Base-by-base conservation (phyloP, 2,329 filamentous ascomycete genomes). In the Fusarium nematophilum region DNA sequence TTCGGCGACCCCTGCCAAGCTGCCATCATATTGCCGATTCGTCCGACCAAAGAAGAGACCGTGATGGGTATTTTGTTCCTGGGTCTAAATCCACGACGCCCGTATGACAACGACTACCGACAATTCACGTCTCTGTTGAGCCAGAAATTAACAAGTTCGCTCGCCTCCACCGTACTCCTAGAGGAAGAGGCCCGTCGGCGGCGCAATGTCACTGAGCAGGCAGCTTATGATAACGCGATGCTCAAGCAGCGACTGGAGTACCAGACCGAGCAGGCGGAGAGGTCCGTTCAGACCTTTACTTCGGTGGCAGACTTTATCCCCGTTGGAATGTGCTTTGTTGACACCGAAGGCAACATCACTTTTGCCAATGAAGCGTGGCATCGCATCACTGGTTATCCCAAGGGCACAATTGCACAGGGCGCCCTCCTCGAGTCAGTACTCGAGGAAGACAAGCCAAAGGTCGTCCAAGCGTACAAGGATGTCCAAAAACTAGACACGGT, bases 241-340 rank as follows among this genome's bases (percentile, higher is more conserved):
- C 80, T 91, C 8, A 86, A 86, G 13, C 82, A 88, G 63, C 85
- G 90, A 66, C 77, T 92, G 21, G 86, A 85, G 13, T 81, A 83
- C 25, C 79, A 80, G 66, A 83, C 78, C 9, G 77, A 79, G 52
- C 79, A 83, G 61, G 75, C 79, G 3, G 78, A 76, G n/a, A 76
- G 81, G 53, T 81, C 83, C 37, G 85, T 89, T 51, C 84, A 85
- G 26, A 85, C 87, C 49, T 91, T 92, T 62, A 86, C 87, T 7
- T 80, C 86, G 5, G 88, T 92, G 74, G 87, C 89, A 3, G 88
- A 91, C 65, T 88, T 91, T 45, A 87, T 90, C 3, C 90, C 90
- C 0, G 86, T 91, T 1, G 90, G 90, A 14, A 88, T 92, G 75
- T 90, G 88, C 67, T 90, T 92, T 54, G 85, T 87, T 9, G 84